These are phyloP conservation scores for Epichloe aotearoae DNA, from an alignment of 2,329 filamentous ascomycete species.

Conservation along the genomic window DNA sequence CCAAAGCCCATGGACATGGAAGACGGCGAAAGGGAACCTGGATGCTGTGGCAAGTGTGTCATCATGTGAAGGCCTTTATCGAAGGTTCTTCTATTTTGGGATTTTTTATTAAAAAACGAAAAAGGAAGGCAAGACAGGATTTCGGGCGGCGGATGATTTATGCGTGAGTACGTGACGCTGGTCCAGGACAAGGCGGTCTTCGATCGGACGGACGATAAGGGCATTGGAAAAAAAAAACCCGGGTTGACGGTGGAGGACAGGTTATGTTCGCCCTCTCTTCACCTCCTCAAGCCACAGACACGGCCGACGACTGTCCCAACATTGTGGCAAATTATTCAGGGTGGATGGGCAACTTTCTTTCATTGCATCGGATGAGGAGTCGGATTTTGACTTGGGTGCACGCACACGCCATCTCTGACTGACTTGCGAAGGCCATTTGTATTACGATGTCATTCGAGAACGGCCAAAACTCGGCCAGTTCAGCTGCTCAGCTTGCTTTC, in stretches of 20 bases:
- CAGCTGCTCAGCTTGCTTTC: slow-evolving; percentile 4
- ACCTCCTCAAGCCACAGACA: slow-evolving; percentile 1
- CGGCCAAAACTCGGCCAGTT: slow-evolving; percentile 2
- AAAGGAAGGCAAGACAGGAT: not conserved
- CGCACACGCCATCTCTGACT: slow-evolving; percentile 7
- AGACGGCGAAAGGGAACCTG: slow-evolving; percentile 51
- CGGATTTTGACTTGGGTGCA: slow-evolving; percentile 22
- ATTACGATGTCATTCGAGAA: slow-evolving; percentile 4
- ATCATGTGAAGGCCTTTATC: slow-evolving; percentile 54
- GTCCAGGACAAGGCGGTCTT: not conserved
- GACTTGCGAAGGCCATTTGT: slow-evolving; percentile 4
- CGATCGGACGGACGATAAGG: not conserved
- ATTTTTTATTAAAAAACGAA: not conserved
- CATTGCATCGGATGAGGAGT: slow-evolving; percentile 27
- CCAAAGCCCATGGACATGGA: slow-evolving; percentile 68
- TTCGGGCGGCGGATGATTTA: not conserved
- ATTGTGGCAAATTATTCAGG: not conserved
- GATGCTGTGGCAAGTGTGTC: slow-evolving; percentile 77
- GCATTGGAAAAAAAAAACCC: not conserved
- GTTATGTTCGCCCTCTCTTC: not conserved
- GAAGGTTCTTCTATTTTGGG: not conserved
- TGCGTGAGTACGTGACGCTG: not conserved
- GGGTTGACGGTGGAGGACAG: not conserved
- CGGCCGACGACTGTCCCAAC: slow-evolving; percentile 3
- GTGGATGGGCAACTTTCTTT: slow-evolving; percentile 12